Evolutionary conservation across 1,284 basidiomycete species (phyloP), one percentile per base, ranked within the genome.

Genomic region (Apiotrichum mycotoxinovorans): DNA sequence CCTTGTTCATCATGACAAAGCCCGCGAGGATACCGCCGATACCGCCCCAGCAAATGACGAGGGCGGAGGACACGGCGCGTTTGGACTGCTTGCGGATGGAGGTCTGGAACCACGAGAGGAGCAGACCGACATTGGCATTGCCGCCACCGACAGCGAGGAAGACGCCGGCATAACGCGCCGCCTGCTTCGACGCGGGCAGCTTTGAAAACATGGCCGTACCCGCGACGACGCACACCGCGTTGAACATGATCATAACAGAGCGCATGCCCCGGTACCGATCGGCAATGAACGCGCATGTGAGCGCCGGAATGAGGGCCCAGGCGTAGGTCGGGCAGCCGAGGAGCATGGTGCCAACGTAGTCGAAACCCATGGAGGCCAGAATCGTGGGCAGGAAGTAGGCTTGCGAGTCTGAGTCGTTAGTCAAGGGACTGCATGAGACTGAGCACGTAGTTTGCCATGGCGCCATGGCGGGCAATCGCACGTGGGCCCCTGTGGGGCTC

Each of bases 11-110:
- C 56, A 63, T 58, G 25, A 51, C 41, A 30, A 60, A 54, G 15
- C 51, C 43, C 22, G 62, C 37, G 38, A 63, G 20, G 47, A 63
- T 63, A n/a, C 62, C 62, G 41, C 62, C 62, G 35, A 63, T 50
- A 20, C 62, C 62, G 30, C 62, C 62, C 35, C 42, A 52, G 20
- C 51, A 56, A 30, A 63, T 51, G 46, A 61, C 43, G 23, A 61
- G 38, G 1, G 57, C 56, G 17, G 53, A 50, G 23, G 56, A 47
- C 14, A 75, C 72, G 20, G 67, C 64, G 30, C 67, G 62, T 60
- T 80, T 79, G 33, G 71, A 70, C 60, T 79, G 74, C 20, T 70
- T 67, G n/a, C 73, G 73, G 34, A 80, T 73, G 69, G 77, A 78
- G 66, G 74, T 75, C 59, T 74, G 70, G 42, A 69, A 66, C 66